These are phyloP conservation scores for Claviceps sp. DNA, from an alignment of 2,329 filamentous ascomycete species.

Conservation along the genomic window DNA sequence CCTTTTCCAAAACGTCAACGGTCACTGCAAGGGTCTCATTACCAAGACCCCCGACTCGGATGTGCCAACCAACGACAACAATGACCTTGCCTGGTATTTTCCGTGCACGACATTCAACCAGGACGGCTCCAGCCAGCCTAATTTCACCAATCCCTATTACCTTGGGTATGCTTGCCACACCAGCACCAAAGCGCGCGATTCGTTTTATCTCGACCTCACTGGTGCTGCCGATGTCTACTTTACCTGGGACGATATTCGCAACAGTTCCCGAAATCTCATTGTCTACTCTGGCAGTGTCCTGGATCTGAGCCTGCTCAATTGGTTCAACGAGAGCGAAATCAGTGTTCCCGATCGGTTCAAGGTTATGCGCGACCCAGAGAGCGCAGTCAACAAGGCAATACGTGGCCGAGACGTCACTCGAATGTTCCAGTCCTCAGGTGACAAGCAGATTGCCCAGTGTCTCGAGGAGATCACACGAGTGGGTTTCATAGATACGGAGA, in stretches of 20 bases:
- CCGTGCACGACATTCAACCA: slow-evolving; percentile 87
- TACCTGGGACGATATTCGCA: slow-evolving; percentile 88
- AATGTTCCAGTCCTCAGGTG: slow-evolving; percentile 62
- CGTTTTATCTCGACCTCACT: slow-evolving; percentile 59
- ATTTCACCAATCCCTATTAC: slow-evolving; percentile 63
- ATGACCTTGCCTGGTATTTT: slow-evolving; percentile 89
- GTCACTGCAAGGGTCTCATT: slow-evolving; percentile 86
- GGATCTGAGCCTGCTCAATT: slow-evolving; percentile 75
- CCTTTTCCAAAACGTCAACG: slow-evolving; percentile 96
- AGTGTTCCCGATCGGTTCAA: slow-evolving; percentile 64
- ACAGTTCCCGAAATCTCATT: slow-evolving; percentile 75
- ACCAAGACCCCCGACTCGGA: slow-evolving; percentile 57
- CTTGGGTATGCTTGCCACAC: slow-evolving; percentile 86
- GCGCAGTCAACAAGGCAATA: slow-evolving; percentile 46
- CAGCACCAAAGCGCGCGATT: slow-evolving; percentile 47
- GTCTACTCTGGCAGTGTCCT: slow-evolving; percentile 92
- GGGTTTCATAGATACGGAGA: slow-evolving; percentile 88
- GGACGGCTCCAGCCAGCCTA: slow-evolving; percentile 71
- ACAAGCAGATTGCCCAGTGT: slow-evolving; percentile 76
- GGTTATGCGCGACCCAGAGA: slow-evolving; percentile 56
- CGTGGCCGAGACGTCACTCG: slow-evolving; percentile 82
- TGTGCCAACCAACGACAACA: slow-evolving; percentile 60
- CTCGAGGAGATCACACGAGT: slow-evolving; percentile 92
- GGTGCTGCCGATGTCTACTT: slow-evolving; percentile 83
- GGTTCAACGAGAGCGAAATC: slow-evolving; percentile 80